Conservation (phyloP, 768 basidiomycete genomes). For the Psilocybe azurescens region DNA sequence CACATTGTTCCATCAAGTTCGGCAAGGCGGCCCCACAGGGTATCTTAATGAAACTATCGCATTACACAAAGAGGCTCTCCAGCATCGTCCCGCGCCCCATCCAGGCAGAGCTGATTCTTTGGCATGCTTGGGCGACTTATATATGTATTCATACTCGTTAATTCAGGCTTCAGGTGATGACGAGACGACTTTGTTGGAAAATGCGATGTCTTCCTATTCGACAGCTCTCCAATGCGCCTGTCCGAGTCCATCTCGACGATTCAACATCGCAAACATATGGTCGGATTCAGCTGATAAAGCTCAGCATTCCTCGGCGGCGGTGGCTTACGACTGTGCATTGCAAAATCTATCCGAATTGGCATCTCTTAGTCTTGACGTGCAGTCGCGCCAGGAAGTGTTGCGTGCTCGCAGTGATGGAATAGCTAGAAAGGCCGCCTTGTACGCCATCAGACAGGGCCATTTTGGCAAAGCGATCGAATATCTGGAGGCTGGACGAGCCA, state of each 20-base stretch:
- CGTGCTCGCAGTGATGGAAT: constrained; percentile 12
- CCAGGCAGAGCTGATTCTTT: too few species aligned
- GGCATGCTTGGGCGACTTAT: too few species aligned
- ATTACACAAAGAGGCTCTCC: too few species aligned
- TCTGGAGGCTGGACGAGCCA: constrained; percentile 16
- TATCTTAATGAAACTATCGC: neutral
- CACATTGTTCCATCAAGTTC: neutral
- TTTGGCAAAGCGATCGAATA: constrained; percentile 17
- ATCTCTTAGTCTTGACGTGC: constrained; percentile 11
- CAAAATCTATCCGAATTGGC: constrained; percentile 8
- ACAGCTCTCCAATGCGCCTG: neutral
- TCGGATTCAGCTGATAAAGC: constrained; percentile 8
- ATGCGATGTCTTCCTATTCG: constrained; percentile 11
- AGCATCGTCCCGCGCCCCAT: too few species aligned
- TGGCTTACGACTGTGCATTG: constrained; percentile 13
- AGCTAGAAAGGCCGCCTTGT: constrained; percentile 15
- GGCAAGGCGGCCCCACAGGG: neutral
- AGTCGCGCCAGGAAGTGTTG: constrained; percentile 14
- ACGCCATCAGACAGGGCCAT: constrained; percentile 5
- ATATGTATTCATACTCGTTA: too few species aligned
- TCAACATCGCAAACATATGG: constrained; percentile 13
- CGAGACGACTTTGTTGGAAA: neutral
- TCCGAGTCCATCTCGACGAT: neutral
- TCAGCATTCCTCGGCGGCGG: constrained; percentile 9
- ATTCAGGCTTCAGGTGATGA: too few species aligned